Percentiles rank a stretch among this genome's conserved stretches.
These are phyloP conservation scores for Phialophora macrospora DNA, from an alignment of 2,329 filamentous ascomycete species.

Conservation along the genomic window DNA sequence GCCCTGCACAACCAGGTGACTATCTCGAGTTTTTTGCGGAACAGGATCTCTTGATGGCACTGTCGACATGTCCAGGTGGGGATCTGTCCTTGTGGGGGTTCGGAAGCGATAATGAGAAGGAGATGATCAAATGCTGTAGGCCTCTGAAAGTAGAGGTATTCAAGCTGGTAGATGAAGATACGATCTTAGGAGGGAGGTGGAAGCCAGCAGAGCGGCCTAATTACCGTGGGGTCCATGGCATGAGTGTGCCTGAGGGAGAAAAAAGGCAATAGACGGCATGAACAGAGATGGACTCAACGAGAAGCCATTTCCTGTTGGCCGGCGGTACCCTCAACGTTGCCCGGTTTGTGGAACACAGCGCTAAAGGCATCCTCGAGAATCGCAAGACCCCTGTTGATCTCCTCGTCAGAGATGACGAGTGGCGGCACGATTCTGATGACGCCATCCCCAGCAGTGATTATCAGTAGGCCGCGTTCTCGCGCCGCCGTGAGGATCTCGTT, in stretches of 20 bases:
- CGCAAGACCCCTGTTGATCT: conserved; percentile 77
- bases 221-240: conserved; percentile 71
- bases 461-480: conserved; percentile 80
- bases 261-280: conserved; percentile 23
- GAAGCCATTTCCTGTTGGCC: conserved; percentile 53
- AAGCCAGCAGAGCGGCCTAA: conserved; percentile 62
- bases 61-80: conserved; percentile 75
- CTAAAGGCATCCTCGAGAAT: conserved; percentile 74
- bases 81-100: conserved; percentile 84
- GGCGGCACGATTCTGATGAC: conserved; percentile 91
- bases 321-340: conserved; percentile 47
- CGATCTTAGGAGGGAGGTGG: conserved; percentile 64
- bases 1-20: conserved; percentile 53
- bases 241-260: conserved; percentile 55
- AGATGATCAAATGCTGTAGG: conserved; percentile 74
- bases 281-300: conserved; percentile 10
- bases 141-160: conserved; percentile 77
- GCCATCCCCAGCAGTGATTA: conserved; percentile 93
- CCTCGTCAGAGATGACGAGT: conserved; percentile 75
- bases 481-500: conserved; percentile 76
- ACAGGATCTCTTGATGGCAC: conserved; percentile 70
- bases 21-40: conserved; percentile 81
- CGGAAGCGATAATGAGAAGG: conserved; percentile 61
- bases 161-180: conserved; percentile 58
- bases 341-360: conserved; percentile 55